These are phyloP conservation scores for Vicia faba DNA, from an alignment of 306 rosid species.

Conservation along the genomic window DNA sequence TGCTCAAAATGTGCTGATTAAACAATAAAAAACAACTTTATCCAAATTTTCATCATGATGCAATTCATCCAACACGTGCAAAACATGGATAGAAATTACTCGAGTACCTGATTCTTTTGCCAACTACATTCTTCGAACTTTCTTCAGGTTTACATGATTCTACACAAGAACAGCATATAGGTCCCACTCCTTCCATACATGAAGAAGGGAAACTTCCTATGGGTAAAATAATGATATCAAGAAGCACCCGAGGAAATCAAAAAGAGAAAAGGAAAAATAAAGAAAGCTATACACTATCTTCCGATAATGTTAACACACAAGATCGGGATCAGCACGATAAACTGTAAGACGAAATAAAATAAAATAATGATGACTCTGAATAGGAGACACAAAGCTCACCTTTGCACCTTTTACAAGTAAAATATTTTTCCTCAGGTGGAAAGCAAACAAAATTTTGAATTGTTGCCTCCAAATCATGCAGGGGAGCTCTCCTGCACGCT, in stretches of 20 bases:
- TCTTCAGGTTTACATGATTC: constrained; percentile 54
- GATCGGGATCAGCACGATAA: constrained; percentile 14
- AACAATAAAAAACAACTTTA: constrained; percentile 21
- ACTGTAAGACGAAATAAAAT: constrained; percentile 1
- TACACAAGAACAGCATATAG: constrained; percentile 72
- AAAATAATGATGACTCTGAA: constrained; percentile 2
- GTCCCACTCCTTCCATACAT: constrained; percentile 55
- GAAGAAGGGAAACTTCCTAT: constrained; percentile 72
- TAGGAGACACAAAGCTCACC: constrained; percentile 53
- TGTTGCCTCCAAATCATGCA: constrained; percentile 70
- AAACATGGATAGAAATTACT: constrained; percentile 23
- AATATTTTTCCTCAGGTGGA: constrained; percentile 62
- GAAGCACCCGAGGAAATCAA: constrained; percentile 25
- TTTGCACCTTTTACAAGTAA: constrained; percentile 78
- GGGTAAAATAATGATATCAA: constrained; percentile 32
- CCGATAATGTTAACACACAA: not conserved
- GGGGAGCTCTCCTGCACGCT: constrained; percentile 68
- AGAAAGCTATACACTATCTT: not conserved
- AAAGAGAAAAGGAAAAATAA: not conserved
- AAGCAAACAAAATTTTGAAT: constrained; percentile 65
- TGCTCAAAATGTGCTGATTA: constrained; percentile 13
- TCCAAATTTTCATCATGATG: constrained; percentile 17
- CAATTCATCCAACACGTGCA: not conserved
- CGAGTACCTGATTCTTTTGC: constrained; percentile 59
- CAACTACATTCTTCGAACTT: constrained; percentile 37